Conservation (phyloP, 2,329 filamentous ascomycete species). For the Alternaria triticina region DNA sequence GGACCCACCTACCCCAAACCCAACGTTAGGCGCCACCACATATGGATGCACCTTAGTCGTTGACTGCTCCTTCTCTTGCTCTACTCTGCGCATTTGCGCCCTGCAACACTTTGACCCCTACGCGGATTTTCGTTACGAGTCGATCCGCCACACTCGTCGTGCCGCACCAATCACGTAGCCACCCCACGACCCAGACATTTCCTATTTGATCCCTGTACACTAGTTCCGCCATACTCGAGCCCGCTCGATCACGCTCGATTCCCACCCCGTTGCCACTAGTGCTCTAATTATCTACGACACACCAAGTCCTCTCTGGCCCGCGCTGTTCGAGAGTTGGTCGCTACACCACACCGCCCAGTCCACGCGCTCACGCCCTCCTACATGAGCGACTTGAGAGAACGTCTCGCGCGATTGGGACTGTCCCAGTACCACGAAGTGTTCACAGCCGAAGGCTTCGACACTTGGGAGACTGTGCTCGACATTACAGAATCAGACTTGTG, state of each 20-base stretch:
- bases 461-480: constrained; percentile 82
- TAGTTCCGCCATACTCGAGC: constrained; percentile 24
- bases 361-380: constrained; percentile 30
- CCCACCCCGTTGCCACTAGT: constrained; percentile 25
- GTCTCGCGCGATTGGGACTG: constrained; percentile 78
- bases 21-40: constrained; percentile 26
- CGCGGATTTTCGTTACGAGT: constrained; percentile 39
- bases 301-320: constrained; percentile 48
- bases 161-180: constrained; percentile 34
- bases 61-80: constrained; percentile 33
- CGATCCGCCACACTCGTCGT: constrained; percentile 30
- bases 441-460: constrained; percentile 80
- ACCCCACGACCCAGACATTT: constrained; percentile 30
- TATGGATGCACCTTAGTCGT: constrained; percentile 40
- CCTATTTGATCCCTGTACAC: constrained; percentile 40
- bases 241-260: constrained; percentile 6
- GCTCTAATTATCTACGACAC: constrained; percentile 51
- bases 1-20: constrained; percentile 33
- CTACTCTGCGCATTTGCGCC: constrained; percentile 48
- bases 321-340: constrained; percentile 4
- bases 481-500: constrained; percentile 85
- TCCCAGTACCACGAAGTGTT: constrained; percentile 77
- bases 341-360: constrained; percentile 11
- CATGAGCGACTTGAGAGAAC: constrained; percentile 70
- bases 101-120: constrained; percentile 48